Conservation (phyloP, 148 eudicot genomes). For the Vaccinium myrtillus region DNA sequence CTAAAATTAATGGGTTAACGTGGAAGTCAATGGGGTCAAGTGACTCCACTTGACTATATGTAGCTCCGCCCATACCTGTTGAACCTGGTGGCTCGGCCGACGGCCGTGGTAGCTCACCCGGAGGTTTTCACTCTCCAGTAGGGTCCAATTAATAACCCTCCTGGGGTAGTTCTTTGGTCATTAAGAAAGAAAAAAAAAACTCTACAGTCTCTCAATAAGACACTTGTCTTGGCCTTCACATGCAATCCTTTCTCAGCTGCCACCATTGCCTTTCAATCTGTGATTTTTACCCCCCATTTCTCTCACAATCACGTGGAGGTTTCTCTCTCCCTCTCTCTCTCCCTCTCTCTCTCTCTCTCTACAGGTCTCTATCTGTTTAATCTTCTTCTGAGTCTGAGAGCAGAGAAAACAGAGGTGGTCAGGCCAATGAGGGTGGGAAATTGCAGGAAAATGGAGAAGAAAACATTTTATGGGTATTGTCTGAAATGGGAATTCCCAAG, state of each 20-base stretch:
- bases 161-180: too few relatives aligned
- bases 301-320: constrained; percentile 11
- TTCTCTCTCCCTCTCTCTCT: not conserved
- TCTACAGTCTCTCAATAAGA: not conserved
- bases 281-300: not conserved
- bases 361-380: not conserved
- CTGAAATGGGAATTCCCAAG: constrained; percentile 12
- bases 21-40: too few relatives aligned
- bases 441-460: not conserved
- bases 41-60: too few relatives aligned
- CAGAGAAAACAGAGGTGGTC: not conserved
- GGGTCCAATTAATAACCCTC: too few relatives aligned
- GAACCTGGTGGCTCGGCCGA: too few relatives aligned
- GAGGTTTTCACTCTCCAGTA: too few relatives aligned
- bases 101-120: too few relatives aligned
- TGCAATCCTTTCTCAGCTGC: constrained; percentile 18
- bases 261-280: constrained; percentile 1
- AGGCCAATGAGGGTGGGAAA: not conserved
- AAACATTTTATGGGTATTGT: not conserved
- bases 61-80: too few relatives aligned
- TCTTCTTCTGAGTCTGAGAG: not conserved
- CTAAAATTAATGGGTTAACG: too few relatives aligned
- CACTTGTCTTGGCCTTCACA: constrained; percentile 19
- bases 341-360: constrained; percentile 6
- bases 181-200: not conserved